Conservation (phyloP, 1,284 basidiomycete genomes). For the Microbotryomycetes sp. region DNA sequence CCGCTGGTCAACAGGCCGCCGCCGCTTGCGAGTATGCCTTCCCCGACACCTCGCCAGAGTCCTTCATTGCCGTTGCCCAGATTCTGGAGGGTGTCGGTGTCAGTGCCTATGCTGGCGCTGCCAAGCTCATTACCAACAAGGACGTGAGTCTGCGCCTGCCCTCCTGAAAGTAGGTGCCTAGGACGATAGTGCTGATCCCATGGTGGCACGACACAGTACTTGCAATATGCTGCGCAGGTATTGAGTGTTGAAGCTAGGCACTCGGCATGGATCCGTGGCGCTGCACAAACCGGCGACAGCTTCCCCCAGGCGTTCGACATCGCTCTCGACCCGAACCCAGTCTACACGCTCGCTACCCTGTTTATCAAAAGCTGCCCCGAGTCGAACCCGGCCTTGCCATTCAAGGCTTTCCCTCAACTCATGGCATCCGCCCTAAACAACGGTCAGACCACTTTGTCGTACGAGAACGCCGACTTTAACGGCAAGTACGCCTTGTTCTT, state of each 20-base stretch:
- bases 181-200: too few relatives aligned
- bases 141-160: too few relatives aligned
- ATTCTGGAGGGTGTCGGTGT: slow-evolving; percentile 55
- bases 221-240: neutral
- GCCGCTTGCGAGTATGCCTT: slow-evolving; percentile 55
- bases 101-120: slow-evolving; percentile 49
- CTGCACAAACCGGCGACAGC: slow-evolving; percentile 5
- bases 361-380: slow-evolving; percentile 48
- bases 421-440: slow-evolving; percentile 1
- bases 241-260: neutral
- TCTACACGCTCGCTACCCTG: slow-evolving; percentile 42
- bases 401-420: slow-evolving; percentile 24
- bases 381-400: slow-evolving; percentile 43
- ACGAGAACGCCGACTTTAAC: neutral
- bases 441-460: slow-evolving; percentile 1
- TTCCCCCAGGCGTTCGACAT: slow-evolving; percentile 47
- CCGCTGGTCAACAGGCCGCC: slow-evolving; percentile 47
- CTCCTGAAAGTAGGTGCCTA: too few relatives aligned
- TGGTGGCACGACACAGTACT: too few relatives aligned
- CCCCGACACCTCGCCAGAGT: slow-evolving; percentile 48
- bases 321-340: slow-evolving; percentile 40
- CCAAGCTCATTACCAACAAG: neutral
- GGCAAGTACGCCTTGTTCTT: slow-evolving; percentile 1
- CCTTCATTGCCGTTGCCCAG: slow-evolving; percentile 51
- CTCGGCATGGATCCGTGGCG: slow-evolving; percentile 12